Base-by-base conservation (phyloP, 352 stramenopile species). In the Phytophthora pseudosyringae region DNA sequence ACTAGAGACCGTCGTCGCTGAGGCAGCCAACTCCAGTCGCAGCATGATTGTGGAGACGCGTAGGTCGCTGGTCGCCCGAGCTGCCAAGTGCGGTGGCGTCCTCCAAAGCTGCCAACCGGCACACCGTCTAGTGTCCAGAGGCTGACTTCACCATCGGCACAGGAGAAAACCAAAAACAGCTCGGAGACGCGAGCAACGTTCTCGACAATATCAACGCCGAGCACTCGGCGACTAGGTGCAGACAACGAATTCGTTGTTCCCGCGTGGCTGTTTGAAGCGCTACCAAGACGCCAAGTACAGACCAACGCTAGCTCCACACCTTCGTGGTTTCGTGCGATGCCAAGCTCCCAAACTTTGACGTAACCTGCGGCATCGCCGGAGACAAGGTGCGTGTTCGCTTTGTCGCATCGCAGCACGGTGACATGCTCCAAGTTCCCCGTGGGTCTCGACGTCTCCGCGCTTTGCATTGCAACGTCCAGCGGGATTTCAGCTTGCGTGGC, bases 71-170 rank as follows among this genome's bases (percentile, higher is more conserved):
- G 75, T 0, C 75, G 73, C 9, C 84, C 82, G 0, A 93, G 75
- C 36, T 89, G 79, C 84, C 84, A 93, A 31, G 55, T 41, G 6
- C 74, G 78, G 21, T 91, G 84, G 4, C 78, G 78, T 15, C 84
- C 67, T 41, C 67, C 84, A 64, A 93, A 91, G 35, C 73, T 81
- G 8, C 84, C 84, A 0, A 93, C 73, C 28, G 88, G 75, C 2
- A 90, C 69, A 13, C 84, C 83, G 33, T 90, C 80, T 12, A 93
- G 45, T 9, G 84, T 90, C 84, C 84, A 93, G 12, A 93, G n/a
- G 54, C 65, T 89, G 29, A 93, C 76, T 36, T 90, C 82, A 5
- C 82, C 82, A 52, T 88, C 86, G 10, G 65, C 80, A 51, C 78
- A 86, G 0, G 82, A 82, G 21, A 91, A 52, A 5, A 93, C 49